Evolutionary conservation across 805 yeast species (phyloP), one percentile per base, ranked within the genome.

Genomic region (Candida sphagnicola): DNA sequence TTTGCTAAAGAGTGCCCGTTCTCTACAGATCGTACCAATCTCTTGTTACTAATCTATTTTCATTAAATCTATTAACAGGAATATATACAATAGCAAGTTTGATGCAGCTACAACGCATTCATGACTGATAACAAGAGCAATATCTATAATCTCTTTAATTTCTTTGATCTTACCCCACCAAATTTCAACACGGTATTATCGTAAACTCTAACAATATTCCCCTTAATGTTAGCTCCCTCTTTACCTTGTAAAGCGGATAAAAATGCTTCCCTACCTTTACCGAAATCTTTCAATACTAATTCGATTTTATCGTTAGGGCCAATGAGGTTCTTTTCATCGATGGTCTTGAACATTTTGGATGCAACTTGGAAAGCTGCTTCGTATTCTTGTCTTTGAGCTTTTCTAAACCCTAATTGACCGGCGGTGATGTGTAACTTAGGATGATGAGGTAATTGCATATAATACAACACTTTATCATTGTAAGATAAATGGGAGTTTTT

Each of bases 351-450:
- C 64, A 86, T 71, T 46, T 76, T 77, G 3, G 89, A 69, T 12
- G 89, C 69, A 8, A 91, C 82, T 59, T 89, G 96, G 70, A 83
- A 90, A 11, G 84, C 84, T 1, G 96, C 96, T 63, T 91, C 99
- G 54, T 86, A 87, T 60, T 88, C 95, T 35, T 95, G 87, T 62
- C 96, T 80, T 40, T 88, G 88, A 13, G 93, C 78, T 54, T 89
- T 88, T 54, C 88, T 77, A 70, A 89, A 91, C 3, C 98, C 99
- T 37, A 88, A 69, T 56, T 77, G 78, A 37, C 99, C 99, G 0
- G 96, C 83, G 5, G 87, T 76, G 36, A 86, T 65, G 16, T 82
- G 77, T 32, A 82, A 57, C 46, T 77, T 73, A 19, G 83, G 80
- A 46, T 78, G 82, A 61, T 90, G 91, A 18, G 89, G 93, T 35